phyloP scores from a whole-genome alignment of 257 asterid genomes.

The Echites panduratus region DNA sequence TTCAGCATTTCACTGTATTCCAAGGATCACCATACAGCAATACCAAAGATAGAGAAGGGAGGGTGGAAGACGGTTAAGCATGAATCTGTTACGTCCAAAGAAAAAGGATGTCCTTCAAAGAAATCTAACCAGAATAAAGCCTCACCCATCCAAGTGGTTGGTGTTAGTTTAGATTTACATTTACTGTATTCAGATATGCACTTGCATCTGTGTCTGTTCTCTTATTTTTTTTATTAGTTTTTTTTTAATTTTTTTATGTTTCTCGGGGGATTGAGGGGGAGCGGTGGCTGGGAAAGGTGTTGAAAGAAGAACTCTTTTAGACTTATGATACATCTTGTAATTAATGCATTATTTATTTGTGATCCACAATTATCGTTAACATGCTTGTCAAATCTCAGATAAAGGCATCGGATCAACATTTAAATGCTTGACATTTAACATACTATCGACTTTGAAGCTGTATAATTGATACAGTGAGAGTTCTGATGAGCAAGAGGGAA shows the following conservation, averaged over 20 bases:
- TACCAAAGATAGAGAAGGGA: slow-evolving; percentile 43
- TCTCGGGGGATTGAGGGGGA: too few relatives aligned
- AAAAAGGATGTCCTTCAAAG: slow-evolving; percentile 20
- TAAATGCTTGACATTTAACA: too few relatives aligned
- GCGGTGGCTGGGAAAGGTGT: background rate
- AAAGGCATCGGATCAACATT: background rate
- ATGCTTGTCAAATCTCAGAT: background rate
- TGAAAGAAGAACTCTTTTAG: background rate
- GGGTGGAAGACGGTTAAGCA: slow-evolving; percentile 73
- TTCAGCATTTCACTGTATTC: slow-evolving; percentile 29
- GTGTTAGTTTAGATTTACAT: background rate
- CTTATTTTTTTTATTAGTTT: too few relatives aligned
- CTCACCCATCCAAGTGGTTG: slow-evolving; percentile 42
- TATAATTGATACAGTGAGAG: background rate
- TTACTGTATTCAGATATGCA: background rate
- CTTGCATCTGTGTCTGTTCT: background rate
- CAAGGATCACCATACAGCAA: slow-evolving; percentile 28
- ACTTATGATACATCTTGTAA: too few relatives aligned
- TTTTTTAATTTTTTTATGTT: too few relatives aligned
- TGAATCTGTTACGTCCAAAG: slow-evolving; percentile 30
- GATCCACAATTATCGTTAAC: background rate
- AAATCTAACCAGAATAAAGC: slow-evolving; percentile 33
- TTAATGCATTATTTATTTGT: too few relatives aligned
- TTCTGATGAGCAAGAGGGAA: background rate
- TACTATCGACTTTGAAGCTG: too few relatives aligned